phyloP scores from a whole-genome alignment of 2,329 filamentous ascomycete species.

The Aspergillus persii region DNA sequence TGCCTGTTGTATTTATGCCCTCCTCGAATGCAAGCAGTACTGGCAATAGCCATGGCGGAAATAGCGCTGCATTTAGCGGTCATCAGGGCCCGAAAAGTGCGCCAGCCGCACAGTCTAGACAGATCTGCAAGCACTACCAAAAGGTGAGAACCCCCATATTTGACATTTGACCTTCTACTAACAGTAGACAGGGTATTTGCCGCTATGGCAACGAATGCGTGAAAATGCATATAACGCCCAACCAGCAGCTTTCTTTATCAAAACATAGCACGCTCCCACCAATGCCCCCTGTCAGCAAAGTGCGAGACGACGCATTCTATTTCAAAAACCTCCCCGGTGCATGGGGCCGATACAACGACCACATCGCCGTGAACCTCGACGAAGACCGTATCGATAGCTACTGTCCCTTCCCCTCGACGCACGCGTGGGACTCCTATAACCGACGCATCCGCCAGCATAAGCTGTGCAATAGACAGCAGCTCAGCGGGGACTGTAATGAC shows the following conservation, averaged over 20 bases:
- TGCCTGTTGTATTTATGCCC: constrained; percentile 54
- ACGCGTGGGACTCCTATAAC: constrained; percentile 42
- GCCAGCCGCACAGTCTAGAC: constrained; percentile 11
- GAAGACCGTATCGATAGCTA: constrained; percentile 49
- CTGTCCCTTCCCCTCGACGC: constrained; percentile 34
- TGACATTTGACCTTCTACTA: neutral
- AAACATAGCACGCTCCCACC: constrained; percentile 8
- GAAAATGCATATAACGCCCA: constrained; percentile 31
- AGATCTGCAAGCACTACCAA: constrained; percentile 33
- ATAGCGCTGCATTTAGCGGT: constrained; percentile 3
- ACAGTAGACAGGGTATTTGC: constrained; percentile 29
- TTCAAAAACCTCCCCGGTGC: constrained; percentile 17
- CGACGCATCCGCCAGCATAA: constrained; percentile 40
- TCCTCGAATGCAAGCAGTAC: constrained; percentile 4
- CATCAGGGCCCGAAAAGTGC: neutral
- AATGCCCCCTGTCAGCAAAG: constrained; percentile 12
- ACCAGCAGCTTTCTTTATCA: constrained; percentile 22
- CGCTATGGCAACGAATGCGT: constrained; percentile 30
- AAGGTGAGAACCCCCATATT: constrained; percentile 22
- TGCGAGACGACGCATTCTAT: constrained; percentile 23
- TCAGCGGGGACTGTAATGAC: constrained; percentile 41
- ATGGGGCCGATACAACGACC: constrained; percentile 19
- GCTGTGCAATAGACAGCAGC: constrained; percentile 51
- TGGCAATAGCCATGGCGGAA: neutral
- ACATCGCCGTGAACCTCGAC: constrained; percentile 48